phyloP scores from a whole-genome alignment of 805 yeast genomes.

The Pichia deserticola region DNA sequence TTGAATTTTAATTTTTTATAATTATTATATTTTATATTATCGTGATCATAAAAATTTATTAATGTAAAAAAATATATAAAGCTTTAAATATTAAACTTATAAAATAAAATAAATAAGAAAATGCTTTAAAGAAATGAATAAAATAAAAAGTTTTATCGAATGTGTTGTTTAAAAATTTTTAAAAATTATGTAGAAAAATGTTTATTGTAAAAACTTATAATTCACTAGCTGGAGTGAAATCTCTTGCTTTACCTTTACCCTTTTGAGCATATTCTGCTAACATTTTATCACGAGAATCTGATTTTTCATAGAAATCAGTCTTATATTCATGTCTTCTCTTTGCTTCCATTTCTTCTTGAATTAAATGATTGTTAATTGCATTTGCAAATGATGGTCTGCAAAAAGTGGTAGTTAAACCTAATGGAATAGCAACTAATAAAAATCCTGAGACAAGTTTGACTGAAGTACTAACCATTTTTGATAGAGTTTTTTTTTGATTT shows the following conservation, averaged over 20 bases:
- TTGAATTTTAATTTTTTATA: no score
- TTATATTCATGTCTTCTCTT: conserved; percentile 21
- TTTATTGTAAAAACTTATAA: background rate
- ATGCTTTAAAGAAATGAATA: no score
- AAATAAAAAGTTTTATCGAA: no score
- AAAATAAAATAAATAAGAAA: no score
- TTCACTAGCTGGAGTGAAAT: conserved; percentile 12
- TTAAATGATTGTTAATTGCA: conserved; percentile 27
- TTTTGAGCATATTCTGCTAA: conserved; percentile 20
- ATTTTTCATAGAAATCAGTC: conserved; percentile 21
- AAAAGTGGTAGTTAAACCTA: conserved; percentile 17
- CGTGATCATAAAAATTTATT: no score
- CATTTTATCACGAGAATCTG: conserved; percentile 19
- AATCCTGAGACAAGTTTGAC: conserved; percentile 24
- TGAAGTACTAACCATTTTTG: conserved; percentile 12
- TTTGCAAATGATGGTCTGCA: conserved; percentile 32
- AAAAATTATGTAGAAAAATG: background rate
- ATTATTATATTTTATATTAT: no score
- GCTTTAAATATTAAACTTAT: no score
- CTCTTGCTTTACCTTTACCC: conserved; percentile 27
- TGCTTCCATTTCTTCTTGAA: conserved; percentile 27
- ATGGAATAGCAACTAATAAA: conserved; percentile 24
- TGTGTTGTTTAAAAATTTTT: background rate
- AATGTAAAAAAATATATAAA: no score
- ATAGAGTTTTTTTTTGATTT: background rate